Evolutionary conservation across 2,329 filamentous ascomycete genomes (phyloP).

Genomic region (Bipolaris bicolor): DNA sequence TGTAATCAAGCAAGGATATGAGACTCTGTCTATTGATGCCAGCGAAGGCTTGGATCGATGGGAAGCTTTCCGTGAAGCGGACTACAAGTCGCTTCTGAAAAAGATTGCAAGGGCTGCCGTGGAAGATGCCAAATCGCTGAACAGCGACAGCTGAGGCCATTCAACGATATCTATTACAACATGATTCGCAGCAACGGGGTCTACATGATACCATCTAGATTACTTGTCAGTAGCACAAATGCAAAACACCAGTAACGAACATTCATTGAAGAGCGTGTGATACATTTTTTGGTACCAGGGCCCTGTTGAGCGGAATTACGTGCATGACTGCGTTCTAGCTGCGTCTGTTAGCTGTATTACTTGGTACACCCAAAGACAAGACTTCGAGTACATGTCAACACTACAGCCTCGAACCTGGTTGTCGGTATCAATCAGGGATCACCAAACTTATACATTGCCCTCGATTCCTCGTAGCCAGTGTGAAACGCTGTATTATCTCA

Average conservation of each 20-base stretch:
- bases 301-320: neutral
- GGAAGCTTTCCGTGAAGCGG: constrained; percentile 85
- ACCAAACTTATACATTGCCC: neutral
- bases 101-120: constrained; percentile 83
- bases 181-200: neutral
- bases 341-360: neutral
- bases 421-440: neutral
- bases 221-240: neutral
- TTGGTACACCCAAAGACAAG: neutral
- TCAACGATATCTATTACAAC: neutral
- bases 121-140: constrained; percentile 64
- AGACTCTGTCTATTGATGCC: constrained; percentile 88
- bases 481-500: neutral
- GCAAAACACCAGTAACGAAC: neutral
- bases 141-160: constrained; percentile 34
- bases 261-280: neutral
- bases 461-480: neutral
- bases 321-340: neutral
- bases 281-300: neutral
- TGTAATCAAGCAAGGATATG: constrained; percentile 95
- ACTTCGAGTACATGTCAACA: neutral
- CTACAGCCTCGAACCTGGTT: neutral
- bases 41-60: constrained; percentile 85
- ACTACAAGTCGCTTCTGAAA: constrained; percentile 84
- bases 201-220: neutral